Evolutionary conservation across 768 basidiomycete species (phyloP).

Genomic region (Boletus tylopilopsis): DNA sequence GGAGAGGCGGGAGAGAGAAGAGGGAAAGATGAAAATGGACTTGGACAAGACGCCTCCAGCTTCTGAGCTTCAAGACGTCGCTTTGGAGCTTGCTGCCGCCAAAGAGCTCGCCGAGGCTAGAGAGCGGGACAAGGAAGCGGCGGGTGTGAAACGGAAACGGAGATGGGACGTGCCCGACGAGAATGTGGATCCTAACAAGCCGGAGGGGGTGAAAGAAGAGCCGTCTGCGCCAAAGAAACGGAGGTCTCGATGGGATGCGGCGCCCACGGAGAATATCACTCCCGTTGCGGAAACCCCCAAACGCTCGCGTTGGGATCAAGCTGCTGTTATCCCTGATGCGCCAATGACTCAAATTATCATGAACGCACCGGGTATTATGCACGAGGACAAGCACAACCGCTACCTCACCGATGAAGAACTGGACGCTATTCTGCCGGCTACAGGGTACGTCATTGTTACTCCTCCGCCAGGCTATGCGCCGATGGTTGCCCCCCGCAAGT

Average conservation of each 20-base stretch:
- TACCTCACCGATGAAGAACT: conserved; percentile 95
- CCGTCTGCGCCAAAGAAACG: conserved; percentile 83
- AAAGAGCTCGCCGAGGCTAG: conserved; percentile 37
- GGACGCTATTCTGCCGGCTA: conserved; percentile 79
- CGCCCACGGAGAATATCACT: conserved; percentile 62
- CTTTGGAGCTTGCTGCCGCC: conserved; percentile 58
- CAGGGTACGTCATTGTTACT: conserved; percentile 88
- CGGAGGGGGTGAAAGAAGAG: conserved; percentile 67
- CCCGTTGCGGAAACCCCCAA: conserved; percentile 68
- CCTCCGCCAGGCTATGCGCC: conserved; percentile 94
- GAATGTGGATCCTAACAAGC: conserved; percentile 59
- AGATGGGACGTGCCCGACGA: conserved; percentile 80
- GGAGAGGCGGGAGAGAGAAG: conserved; percentile 71
- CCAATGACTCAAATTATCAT: conserved; percentile 82
- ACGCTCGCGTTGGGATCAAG: conserved; percentile 96
- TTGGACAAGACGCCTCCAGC: conserved; percentile 90
- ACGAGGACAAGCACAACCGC: conserved; percentile 95
- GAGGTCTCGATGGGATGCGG: conserved; percentile 94
- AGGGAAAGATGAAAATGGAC: conserved; percentile 75
- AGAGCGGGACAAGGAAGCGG: conserved; percentile 35
- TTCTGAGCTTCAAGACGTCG: conserved; percentile 70
- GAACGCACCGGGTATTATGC: conserved; percentile 78
- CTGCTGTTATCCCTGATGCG: conserved; percentile 66
- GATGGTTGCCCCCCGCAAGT: conserved; percentile 58
- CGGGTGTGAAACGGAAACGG: conserved; percentile 66